Base-by-base conservation (phyloP, 306 rosid genomes). In the Cajanus cajan region DNA sequence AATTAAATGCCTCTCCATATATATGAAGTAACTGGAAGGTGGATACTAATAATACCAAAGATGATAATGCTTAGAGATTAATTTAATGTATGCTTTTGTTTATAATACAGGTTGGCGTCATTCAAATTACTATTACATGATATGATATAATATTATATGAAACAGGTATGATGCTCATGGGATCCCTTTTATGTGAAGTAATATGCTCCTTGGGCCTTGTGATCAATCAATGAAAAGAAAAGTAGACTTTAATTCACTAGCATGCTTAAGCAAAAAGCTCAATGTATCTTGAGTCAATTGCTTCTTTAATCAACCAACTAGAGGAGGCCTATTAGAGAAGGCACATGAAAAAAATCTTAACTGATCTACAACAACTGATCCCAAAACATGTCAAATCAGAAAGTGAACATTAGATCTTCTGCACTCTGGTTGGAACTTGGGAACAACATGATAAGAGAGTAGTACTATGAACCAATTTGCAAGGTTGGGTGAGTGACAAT, bases 381-480 rank as follows among this genome's bases (percentile, higher is more conserved):
- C 71, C 78, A 65, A 77, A 67, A 59, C 82, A 77, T 69, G 90
- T 87, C 89, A 83, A 84, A 80, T 88, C 91, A 78, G 79, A 87
- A 87, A 83, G 90, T 87, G 91, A 83, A 84, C 86, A 83, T 82
- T 88, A 80, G 89, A 80, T 86, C 80, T 78, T 64, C 12, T 73
- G 86, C 89, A 86, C 87, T 83, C 24, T 71, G 57, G 76, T 74
- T 74, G 73, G 52, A 74, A 80, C 61, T 70, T 66, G 73, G 71
- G 44, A 78, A 73, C 21, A 75, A 37, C 68, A 44, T 45, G 80
- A 84, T 65, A 40, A 81, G 39, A 73, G 47, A 9, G 45, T 47
- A 10, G 80, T 71, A 62, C 80, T 70, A 71, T 65, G 73, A 77
- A 51, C 65, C 65, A 78, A 15, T 39, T 77, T 82, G 55, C 64